Evolutionary conservation across 352 stramenopile genomes (phyloP), one percentile per base, ranked within the genome.

Genomic region (Phytophthora pinifolia): DNA sequence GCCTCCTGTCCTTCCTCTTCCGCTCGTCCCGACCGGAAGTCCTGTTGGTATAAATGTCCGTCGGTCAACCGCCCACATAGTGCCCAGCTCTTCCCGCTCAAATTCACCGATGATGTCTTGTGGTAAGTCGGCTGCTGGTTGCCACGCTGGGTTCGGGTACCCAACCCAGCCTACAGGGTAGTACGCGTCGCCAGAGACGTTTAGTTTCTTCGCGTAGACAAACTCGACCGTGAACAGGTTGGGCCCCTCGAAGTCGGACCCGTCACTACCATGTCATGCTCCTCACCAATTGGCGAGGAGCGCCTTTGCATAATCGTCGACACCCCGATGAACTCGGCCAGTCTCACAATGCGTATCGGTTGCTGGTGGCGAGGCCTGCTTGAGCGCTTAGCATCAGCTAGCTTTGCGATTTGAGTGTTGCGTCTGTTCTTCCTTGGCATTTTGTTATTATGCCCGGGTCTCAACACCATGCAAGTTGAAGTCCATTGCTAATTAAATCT

Each of bases 121-220:
- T 27, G 51, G 51, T 20, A 59, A 39, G 25, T 59, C 51, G 9
- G 14, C 33, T 22, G 41, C 51, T 10, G 51, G 42, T 10, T 59
- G 33, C 33, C 51, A 59, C 13, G 51, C 52, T 15, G 25, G 42
- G 3, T 22, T 13, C 6, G 22, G 12, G 13, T 25, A 52, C 2
- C 34, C 42, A n/a, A 59, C 42, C 22, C 41, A 52, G 1, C 20
- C 10, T 4, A 52, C 42, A 25, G 49, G 52, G 7, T 52, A 59
- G 17, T 33, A 52, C 1, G 12, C 42, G 9, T 31, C n/a, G 3
- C 33, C 50, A 9, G 13, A 9, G 14, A n/a, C 1, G 39, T 20
- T 39, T 1, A 25, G 38, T 34, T 52, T 47, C 42, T 59, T 59
- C 2, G 33, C 39, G 12, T 52, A 59, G 2, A 59, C 46, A 10